Evolutionary conservation across 2,329 filamentous ascomycete species (phyloP).

Genomic region (Pseudodiploospora longispora): DNA sequence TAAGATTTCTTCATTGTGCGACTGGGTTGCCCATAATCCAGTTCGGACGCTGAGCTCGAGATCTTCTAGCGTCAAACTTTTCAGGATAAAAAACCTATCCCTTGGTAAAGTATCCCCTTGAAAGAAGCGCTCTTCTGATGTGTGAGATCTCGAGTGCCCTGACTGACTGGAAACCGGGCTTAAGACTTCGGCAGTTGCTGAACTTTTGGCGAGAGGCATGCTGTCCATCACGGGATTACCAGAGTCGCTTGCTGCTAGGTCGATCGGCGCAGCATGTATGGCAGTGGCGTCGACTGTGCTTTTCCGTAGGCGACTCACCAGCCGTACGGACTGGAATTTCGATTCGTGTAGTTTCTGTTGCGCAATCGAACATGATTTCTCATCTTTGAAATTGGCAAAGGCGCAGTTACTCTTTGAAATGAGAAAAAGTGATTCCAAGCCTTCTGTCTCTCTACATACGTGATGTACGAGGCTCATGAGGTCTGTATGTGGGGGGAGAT

Average conservation of each 20-base stretch:
- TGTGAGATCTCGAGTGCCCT: not conserved
- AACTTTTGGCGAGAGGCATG: not conserved
- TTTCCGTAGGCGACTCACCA: constrained; percentile 75
- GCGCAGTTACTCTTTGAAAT: constrained; percentile 97
- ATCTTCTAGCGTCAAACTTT: constrained; percentile 86
- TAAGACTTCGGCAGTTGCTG: not conserved
- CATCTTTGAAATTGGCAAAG: constrained; percentile 89
- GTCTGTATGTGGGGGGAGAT: constrained; percentile 75
- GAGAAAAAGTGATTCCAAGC: constrained; percentile 83
- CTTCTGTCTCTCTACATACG: constrained; percentile 69
- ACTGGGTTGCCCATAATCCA: constrained; percentile 88
- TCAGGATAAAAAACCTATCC: constrained; percentile 85
- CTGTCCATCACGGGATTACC: not conserved
- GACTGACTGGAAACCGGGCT: constrained; percentile 6
- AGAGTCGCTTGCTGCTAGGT: constrained; percentile 38
- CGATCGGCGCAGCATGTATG: constrained; percentile 45
- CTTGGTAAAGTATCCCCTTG: constrained; percentile 24
- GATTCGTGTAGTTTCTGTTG: constrained; percentile 86
- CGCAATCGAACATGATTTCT: constrained; percentile 64
- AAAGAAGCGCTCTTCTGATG: not conserved
- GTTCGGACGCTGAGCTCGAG: constrained; percentile 81
- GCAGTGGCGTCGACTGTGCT: constrained; percentile 38
- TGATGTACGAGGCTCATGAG: constrained; percentile 83
- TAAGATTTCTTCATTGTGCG: constrained; percentile 78
- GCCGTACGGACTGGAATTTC: constrained; percentile 72